Evolutionary conservation across 2,329 filamentous ascomycete species (phyloP).

Genomic region (Chrysoporthe cubensis): DNA sequence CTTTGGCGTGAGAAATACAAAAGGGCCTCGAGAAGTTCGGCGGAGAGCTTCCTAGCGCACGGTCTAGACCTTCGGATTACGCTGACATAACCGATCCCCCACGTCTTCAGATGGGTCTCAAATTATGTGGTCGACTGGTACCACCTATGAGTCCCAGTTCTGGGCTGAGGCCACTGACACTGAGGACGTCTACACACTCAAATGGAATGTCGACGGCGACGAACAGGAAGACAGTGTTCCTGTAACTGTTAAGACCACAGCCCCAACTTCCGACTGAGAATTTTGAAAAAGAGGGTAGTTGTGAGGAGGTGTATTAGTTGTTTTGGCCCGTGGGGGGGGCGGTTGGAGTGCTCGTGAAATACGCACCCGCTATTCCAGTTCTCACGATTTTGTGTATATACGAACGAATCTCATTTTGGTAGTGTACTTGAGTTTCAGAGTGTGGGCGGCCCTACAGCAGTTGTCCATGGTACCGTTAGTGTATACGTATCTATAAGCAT

Average conservation of each 20-base stretch:
- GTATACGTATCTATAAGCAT: too few relatives aligned
- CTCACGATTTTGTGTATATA: too few relatives aligned
- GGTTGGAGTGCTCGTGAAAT: too few relatives aligned
- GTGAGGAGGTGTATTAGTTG: too few relatives aligned
- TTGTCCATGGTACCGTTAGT: too few relatives aligned
- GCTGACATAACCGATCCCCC: neutral
- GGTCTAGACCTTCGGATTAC: neutral
- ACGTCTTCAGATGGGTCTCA: neutral
- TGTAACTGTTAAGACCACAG: slow-evolving; percentile 20
- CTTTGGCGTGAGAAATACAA: too few relatives aligned
- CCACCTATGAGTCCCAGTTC: slow-evolving; percentile 22
- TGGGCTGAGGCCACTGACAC: slow-evolving; percentile 22
- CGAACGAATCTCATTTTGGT: too few relatives aligned
- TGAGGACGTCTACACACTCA: slow-evolving; percentile 15
- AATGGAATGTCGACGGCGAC: slow-evolving; percentile 21
- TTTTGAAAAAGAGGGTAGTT: neutral
- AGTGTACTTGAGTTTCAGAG: too few relatives aligned
- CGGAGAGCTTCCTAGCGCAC: neutral
- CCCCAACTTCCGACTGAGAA: neutral
- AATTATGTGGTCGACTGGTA: slow-evolving; percentile 19
- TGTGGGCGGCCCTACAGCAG: too few relatives aligned
- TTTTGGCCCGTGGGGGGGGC: too few relatives aligned
- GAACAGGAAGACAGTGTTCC: slow-evolving; percentile 22
- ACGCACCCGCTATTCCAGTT: too few relatives aligned
- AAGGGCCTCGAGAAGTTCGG: too few relatives aligned